Evolutionary conservation across 2,329 filamentous ascomycete genomes (phyloP).

Genomic region (Fusarium continuum): DNA sequence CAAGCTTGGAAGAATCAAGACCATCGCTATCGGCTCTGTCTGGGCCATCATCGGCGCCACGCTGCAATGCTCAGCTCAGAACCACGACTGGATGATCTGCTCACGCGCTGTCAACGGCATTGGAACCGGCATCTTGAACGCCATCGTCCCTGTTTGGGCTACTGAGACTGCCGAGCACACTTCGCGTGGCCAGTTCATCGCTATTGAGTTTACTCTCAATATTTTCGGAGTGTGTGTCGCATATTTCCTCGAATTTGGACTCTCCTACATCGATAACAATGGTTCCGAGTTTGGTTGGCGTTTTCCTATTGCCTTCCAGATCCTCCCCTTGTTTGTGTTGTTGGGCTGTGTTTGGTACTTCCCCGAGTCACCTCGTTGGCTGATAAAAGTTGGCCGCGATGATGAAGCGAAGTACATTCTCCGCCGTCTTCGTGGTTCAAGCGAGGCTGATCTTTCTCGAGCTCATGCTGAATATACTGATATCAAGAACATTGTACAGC

Average conservation of each 20-base stretch:
- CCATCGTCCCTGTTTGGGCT: conserved; percentile 76
- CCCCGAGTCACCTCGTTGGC: conserved; percentile 74
- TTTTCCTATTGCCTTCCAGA: conserved; percentile 76
- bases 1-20: conserved; percentile 32
- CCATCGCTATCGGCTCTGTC: conserved; percentile 24
- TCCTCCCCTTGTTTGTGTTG: conserved; percentile 68
- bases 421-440: conserved; percentile 67
- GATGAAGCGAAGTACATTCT: conserved; percentile 75
- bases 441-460: conserved; percentile 59
- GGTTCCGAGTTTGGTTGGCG: conserved; percentile 69
- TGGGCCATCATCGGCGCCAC: conserved; percentile 31
- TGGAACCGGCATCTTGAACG: conserved; percentile 75
- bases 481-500: conserved; percentile 64
- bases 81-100: conserved; percentile 40
- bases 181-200: conserved; percentile 72
- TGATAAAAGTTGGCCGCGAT: conserved; percentile 71
- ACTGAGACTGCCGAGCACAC: conserved; percentile 75
- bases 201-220: conserved; percentile 64
- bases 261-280: conserved; percentile 68
- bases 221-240: conserved; percentile 50
- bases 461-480: conserved; percentile 74
- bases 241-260: conserved; percentile 70
- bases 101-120: conserved; percentile 50
- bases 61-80: conserved; percentile 26
- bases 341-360: conserved; percentile 70